phyloP scores from a whole-genome alignment of 345 rosid species.

The Laguncularia racemosa region DNA sequence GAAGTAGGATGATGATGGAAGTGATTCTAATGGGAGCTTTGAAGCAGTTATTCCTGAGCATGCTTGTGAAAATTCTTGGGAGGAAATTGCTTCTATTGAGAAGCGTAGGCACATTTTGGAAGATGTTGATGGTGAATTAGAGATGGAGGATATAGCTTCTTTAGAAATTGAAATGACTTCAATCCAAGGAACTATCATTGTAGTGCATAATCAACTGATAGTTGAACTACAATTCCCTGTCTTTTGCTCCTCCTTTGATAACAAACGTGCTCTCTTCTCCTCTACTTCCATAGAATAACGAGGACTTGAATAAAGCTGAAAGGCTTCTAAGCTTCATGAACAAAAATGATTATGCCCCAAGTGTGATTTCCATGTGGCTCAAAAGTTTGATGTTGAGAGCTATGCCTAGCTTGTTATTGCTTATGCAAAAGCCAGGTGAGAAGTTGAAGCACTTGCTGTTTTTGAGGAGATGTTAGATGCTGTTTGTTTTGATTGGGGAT shows the following conservation, averaged over 20 bases:
- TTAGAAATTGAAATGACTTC: constrained; percentile 47
- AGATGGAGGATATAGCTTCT: constrained; percentile 98
- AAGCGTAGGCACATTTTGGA: constrained; percentile 73
- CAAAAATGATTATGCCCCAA: too few species aligned
- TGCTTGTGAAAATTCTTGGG: constrained; percentile 35
- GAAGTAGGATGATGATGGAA: constrained; percentile 68
- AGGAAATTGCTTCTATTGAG: constrained; percentile 26
- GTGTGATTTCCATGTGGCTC: too few species aligned
- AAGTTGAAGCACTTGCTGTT: too few species aligned
- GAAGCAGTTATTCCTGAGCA: constrained; percentile 97
- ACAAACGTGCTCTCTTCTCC: constrained; percentile 28
- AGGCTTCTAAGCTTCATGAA: too few species aligned
- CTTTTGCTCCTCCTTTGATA: constrained; percentile 27
- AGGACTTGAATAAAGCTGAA: too few species aligned
- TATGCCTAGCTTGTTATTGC: too few species aligned
- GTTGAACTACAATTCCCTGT: constrained; percentile 29
- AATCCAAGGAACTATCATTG: constrained; percentile 10
- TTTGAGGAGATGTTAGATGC: too few species aligned
- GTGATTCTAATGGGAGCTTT: constrained; percentile 89
- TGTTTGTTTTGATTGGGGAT: too few species aligned
- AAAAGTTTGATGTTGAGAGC: too few species aligned
- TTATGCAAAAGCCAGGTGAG: too few species aligned
- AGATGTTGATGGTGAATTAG: constrained; percentile 96
- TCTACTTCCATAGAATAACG: too few species aligned
- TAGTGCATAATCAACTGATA: constrained; percentile 24